Conservation (phyloP, 2,329 filamentous ascomycete species). For the Penicillium nordicum region DNA sequence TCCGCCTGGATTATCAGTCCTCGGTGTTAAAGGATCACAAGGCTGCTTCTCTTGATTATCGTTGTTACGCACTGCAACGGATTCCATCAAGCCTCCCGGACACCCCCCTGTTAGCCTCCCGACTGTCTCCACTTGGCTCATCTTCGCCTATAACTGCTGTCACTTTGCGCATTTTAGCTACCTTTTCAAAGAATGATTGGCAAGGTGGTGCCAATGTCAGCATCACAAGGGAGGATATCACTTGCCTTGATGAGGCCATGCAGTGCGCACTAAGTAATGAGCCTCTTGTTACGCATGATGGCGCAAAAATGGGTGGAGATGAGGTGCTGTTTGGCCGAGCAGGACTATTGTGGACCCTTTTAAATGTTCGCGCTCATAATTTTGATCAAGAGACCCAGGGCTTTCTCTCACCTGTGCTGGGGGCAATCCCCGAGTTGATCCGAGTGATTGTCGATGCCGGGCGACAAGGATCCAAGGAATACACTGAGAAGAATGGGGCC, state of each 20-base stretch:
- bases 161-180: slow-evolving; percentile 28
- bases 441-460: slow-evolving; percentile 35
- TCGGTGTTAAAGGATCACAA: slow-evolving; percentile 20
- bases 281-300: slow-evolving; percentile 24
- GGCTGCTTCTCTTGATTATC: slow-evolving; percentile 23
- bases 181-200: slow-evolving; percentile 12
- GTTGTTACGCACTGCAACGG: slow-evolving; percentile 27
- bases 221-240: slow-evolving; percentile 29
- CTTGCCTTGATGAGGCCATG: slow-evolving; percentile 28
- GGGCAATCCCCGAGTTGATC: slow-evolving; percentile 31
- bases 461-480: slow-evolving; percentile 30
- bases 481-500: slow-evolving; percentile 28
- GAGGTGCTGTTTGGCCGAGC: slow-evolving; percentile 40
- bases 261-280: slow-evolving; percentile 31
- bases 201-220: not conserved
- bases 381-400: slow-evolving; percentile 21
- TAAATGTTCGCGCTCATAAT: slow-evolving; percentile 33
- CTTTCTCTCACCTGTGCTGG: slow-evolving; percentile 25
- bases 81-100: slow-evolving; percentile 26
- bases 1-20: slow-evolving; percentile 38
- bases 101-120: slow-evolving; percentile 25
- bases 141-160: slow-evolving; percentile 28
- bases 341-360: slow-evolving; percentile 36
- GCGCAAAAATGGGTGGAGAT: slow-evolving; percentile 34
- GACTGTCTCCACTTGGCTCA: slow-evolving; percentile 36